phyloP scores from a whole-genome alignment of 306 rosid species.

The Herpetospermum pedunculosum region DNA sequence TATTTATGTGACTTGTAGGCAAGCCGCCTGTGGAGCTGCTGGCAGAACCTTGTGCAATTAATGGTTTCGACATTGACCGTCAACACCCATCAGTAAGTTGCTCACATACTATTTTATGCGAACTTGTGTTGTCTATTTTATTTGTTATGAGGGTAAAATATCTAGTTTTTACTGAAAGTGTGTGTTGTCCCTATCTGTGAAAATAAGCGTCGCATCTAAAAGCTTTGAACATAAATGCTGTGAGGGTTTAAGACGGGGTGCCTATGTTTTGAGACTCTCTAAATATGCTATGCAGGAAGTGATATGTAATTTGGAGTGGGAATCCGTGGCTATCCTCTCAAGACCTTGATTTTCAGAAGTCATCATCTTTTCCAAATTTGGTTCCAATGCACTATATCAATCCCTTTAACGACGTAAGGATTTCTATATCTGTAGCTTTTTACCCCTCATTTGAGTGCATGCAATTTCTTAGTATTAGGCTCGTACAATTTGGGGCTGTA shows the following conservation, averaged over 20 bases:
- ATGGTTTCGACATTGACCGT: slow-evolving; percentile 78
- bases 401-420: not conserved
- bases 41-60: slow-evolving; percentile 91
- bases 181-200: not conserved
- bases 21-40: slow-evolving; percentile 67
- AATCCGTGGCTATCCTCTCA: slow-evolving; percentile 65
- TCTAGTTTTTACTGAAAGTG: not conserved
- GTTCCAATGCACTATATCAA: not conserved
- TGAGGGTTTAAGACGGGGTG: not conserved
- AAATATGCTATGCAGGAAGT: slow-evolving; percentile 51
- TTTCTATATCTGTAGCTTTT: not conserved
- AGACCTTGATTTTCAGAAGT: slow-evolving; percentile 27
- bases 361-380: not conserved
- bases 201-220: not conserved
- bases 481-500: not conserved
- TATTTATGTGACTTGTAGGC: slow-evolving; percentile 26
- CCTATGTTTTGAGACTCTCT: slow-evolving; percentile 5
- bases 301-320: slow-evolving; percentile 88
- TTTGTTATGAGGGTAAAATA: not conserved
- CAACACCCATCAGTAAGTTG: slow-evolving; percentile 74
- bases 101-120: not conserved
- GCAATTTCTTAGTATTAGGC: not conserved
- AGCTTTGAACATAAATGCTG: not conserved
- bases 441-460: not conserved
- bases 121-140: not conserved